Conservation (phyloP, 2,329 filamentous ascomycete genomes). For the Colletotrichum sp. region DNA sequence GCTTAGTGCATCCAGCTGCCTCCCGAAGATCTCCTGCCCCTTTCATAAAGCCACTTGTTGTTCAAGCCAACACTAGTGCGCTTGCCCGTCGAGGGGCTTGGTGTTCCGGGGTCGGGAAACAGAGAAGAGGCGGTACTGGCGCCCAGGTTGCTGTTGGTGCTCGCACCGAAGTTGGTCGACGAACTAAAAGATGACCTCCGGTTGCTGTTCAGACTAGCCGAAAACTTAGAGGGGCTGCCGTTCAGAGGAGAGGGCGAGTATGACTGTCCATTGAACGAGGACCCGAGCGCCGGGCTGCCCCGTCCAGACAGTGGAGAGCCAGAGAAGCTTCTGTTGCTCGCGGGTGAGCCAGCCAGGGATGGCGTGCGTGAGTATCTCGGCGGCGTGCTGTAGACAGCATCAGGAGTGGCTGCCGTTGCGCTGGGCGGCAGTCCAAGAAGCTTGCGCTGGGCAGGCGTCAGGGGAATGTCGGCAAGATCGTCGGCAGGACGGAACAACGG, state of each 20-base stretch:
- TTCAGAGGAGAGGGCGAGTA: conserved; percentile 44
- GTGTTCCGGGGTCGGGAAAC: conserved; percentile 68
- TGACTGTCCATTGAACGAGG: conserved; percentile 49
- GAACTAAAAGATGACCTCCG: conserved; percentile 68
- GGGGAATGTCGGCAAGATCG: conserved; percentile 84
- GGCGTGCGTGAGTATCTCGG: conserved; percentile 84
- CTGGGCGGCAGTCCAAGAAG: conserved; percentile 81
- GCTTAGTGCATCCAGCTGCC: conserved; percentile 17
- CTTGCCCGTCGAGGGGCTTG: conserved; percentile 71
- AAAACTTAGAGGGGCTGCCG: conserved; percentile 67
- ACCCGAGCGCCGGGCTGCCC: conserved; percentile 51
- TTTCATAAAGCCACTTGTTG: conserved; percentile 95
- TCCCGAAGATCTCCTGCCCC: conserved; percentile 63
- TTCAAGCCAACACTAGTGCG: conserved; percentile 80
- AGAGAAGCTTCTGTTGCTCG: conserved; percentile 60
- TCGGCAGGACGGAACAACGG: conserved; percentile 78
- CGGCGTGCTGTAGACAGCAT: conserved; percentile 77
- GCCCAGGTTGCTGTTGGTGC: conserved; percentile 42
- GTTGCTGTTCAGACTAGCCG: conserved; percentile 50
- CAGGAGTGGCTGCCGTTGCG: conserved; percentile 66
- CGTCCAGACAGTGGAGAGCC: conserved; percentile 64
- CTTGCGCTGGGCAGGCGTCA: conserved; percentile 87
- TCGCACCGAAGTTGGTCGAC: conserved; percentile 55
- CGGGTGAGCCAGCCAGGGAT: conserved; percentile 66
- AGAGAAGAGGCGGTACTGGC: conserved; percentile 44